Evolutionary conservation across 2,329 filamentous ascomycete species (phyloP).

Genomic region (Fusarium incarnatum): DNA sequence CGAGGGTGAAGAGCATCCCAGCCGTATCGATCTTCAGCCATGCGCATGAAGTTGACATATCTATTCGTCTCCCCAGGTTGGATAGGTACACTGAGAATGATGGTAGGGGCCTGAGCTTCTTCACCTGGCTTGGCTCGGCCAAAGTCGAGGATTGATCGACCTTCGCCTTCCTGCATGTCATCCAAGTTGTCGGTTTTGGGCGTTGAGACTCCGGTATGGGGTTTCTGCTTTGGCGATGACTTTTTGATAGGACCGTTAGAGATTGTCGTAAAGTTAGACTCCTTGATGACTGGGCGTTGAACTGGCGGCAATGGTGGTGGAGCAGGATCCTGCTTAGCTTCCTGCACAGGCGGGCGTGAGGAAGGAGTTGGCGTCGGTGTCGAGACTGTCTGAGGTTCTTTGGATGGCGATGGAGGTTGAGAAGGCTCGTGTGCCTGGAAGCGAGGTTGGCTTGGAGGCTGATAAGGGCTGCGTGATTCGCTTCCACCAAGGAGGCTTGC

Average conservation of each 20-base stretch:
- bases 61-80: slow-evolving; percentile 82
- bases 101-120: slow-evolving; percentile 75
- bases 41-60: slow-evolving; percentile 92
- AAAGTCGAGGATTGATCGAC: slow-evolving; percentile 71
- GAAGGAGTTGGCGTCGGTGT: slow-evolving; percentile 50
- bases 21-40: slow-evolving; percentile 94
- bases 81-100: slow-evolving; percentile 85
- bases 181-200: slow-evolving; percentile 64
- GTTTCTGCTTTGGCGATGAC: slow-evolving; percentile 61
- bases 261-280: slow-evolving; percentile 57
- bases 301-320: slow-evolving; percentile 50
- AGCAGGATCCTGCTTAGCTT: slow-evolving; percentile 55
- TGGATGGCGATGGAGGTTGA: slow-evolving; percentile 58
- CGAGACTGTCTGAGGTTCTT: slow-evolving; percentile 51
- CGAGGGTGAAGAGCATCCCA: slow-evolving; percentile 94
- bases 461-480: slow-evolving; percentile 46
- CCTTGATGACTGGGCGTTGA: slow-evolving; percentile 51
- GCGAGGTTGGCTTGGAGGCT: slow-evolving; percentile 47
- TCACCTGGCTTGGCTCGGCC: slow-evolving; percentile 69
- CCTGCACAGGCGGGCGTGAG: slow-evolving; percentile 48
- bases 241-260: slow-evolving; percentile 59
- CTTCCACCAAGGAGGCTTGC: slow-evolving; percentile 78
- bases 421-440: slow-evolving; percentile 53
- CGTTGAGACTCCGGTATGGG: slow-evolving; percentile 55
- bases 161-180: slow-evolving; percentile 58